Conservation (phyloP, 1,284 basidiomycete species). For the Ceratobasidium sp. region DNA sequence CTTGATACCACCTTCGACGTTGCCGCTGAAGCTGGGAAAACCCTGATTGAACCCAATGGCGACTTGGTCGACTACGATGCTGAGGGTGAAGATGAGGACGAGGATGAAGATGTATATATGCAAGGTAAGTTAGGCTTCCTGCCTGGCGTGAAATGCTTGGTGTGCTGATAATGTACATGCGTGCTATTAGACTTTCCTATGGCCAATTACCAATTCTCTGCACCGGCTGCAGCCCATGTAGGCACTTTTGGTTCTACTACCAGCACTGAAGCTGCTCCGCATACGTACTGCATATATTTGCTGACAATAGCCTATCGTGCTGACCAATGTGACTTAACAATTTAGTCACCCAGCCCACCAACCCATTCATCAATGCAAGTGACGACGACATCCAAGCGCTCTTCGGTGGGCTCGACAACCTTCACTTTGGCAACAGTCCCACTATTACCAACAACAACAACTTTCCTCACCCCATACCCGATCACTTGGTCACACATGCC, state of each 20-base stretch:
- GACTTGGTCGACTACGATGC: slow-evolving; percentile 12
- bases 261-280: too few relatives aligned
- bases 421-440: background rate
- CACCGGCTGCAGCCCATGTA: too few relatives aligned
- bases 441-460: background rate
- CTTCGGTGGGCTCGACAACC: slow-evolving; percentile 4
- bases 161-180: too few relatives aligned
- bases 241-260: too few relatives aligned
- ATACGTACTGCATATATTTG: background rate
- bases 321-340: slow-evolving; percentile 6
- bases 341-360: background rate
- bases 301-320: background rate
- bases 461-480: background rate
- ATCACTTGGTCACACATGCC: background rate
- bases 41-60: too few relatives aligned
- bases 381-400: slow-evolving; percentile 5
- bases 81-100: too few relatives aligned
- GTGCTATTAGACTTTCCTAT: too few relatives aligned
- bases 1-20: background rate
- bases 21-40: background rate
- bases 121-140: background rate
- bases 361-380: slow-evolving; percentile 9
- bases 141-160: too few relatives aligned
- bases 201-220: too few relatives aligned
- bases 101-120: slow-evolving; percentile 1